Evolutionary conservation across 75 land plant species (phyloP).

Genomic region (Azolla pinnata): DNA sequence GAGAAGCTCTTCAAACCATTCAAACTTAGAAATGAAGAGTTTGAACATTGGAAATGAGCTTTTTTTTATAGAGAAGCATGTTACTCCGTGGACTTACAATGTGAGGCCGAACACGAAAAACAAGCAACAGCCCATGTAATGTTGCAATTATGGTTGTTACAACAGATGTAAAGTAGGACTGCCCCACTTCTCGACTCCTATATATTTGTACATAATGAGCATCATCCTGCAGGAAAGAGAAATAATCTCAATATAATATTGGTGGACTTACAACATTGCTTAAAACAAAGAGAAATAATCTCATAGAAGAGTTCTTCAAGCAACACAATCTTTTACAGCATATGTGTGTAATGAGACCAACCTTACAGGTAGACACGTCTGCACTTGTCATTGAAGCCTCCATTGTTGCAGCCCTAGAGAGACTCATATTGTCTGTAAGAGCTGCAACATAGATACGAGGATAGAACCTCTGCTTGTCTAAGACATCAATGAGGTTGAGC

Average conservation of each 20-base stretch:
- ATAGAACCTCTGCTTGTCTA: slow-evolving; percentile 48
- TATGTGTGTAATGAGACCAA: too few relatives aligned
- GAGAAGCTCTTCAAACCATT: too few relatives aligned
- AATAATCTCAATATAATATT: not conserved
- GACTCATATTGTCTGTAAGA: slow-evolving; percentile 79
- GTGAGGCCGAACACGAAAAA: slow-evolving; percentile 62
- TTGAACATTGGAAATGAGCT: too few relatives aligned
- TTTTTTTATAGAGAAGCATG: too few relatives aligned
- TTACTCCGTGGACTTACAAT: slow-evolving; percentile 53
- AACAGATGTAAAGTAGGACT: slow-evolving; percentile 80
- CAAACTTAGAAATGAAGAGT: too few relatives aligned
- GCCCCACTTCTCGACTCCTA: slow-evolving; percentile 92
- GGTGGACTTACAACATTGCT: not conserved
- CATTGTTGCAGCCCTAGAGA: slow-evolving; percentile 50
- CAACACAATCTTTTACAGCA: too few relatives aligned
- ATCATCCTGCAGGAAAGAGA: slow-evolving; percentile 2
- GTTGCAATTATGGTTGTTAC: slow-evolving; percentile 71
- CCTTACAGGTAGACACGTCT: not conserved
- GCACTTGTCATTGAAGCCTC: slow-evolving; percentile 20
- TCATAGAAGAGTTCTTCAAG: too few relatives aligned
- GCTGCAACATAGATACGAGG: slow-evolving; percentile 85
- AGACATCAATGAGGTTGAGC: slow-evolving; percentile 53
- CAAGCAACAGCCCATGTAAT: slow-evolving; percentile 59
- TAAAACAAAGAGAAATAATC: too few relatives aligned
- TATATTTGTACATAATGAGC: slow-evolving; percentile 54